Evolutionary conservation across 352 stramenopile species (phyloP).

Genomic region (Lagenidium sp.): DNA sequence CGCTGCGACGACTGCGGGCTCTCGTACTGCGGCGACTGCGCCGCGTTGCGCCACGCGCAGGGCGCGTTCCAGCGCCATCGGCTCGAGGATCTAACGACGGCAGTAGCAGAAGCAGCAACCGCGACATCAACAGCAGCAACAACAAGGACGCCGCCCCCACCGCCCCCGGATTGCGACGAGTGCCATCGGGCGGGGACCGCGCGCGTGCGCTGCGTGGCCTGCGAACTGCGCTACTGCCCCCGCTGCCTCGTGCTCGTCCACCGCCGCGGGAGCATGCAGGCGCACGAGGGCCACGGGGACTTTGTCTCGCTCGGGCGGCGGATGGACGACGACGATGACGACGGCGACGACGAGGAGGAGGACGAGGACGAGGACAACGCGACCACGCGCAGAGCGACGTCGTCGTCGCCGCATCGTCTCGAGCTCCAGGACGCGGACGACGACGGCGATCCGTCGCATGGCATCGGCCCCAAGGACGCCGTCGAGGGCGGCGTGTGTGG

Average conservation of each 20-base stretch:
- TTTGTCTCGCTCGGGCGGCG: neutral
- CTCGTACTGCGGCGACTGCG: slow-evolving; percentile 22
- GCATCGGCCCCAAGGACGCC: too few species aligned
- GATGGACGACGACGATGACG: neutral
- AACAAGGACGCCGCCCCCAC: slow-evolving; percentile 1
- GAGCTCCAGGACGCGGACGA: neutral
- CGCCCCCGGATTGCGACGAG: slow-evolving; percentile 29
- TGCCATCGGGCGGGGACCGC: slow-evolving; percentile 18
- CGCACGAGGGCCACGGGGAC: slow-evolving; percentile 14
- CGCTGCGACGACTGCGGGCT: slow-evolving; percentile 22
- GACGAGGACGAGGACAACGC: neutral
- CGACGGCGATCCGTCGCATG: too few species aligned
- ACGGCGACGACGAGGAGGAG: neutral
- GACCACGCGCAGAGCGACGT: neutral
- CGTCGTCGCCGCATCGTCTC: too few species aligned
- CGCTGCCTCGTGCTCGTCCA: slow-evolving; percentile 28
- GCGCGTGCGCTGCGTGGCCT: slow-evolving; percentile 28
- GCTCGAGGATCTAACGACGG: slow-evolving; percentile 7
- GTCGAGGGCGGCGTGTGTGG: neutral
- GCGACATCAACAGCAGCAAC: neutral
- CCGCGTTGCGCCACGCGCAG: slow-evolving; percentile 18
- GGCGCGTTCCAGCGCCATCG: slow-evolving; percentile 26
- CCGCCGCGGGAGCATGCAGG: slow-evolving; percentile 27
- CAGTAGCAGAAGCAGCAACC: neutral
- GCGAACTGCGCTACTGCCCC: slow-evolving; percentile 36